Evolutionary conservation across 2,329 filamentous ascomycete species (phyloP).

Genomic region (Blastomyces gilchristii): DNA sequence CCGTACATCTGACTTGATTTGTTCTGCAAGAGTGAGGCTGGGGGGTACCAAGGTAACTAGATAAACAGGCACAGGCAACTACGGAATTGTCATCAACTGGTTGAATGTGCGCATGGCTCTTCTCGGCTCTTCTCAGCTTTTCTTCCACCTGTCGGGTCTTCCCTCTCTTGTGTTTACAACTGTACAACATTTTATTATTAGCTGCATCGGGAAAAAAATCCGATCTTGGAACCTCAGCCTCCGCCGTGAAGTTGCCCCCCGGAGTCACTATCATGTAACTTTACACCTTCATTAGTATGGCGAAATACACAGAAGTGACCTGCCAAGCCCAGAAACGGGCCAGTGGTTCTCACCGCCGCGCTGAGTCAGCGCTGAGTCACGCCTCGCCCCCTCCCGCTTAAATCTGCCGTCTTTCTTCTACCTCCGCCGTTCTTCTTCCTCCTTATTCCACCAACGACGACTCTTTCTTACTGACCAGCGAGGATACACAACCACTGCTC

Average conservation of each 20-base stretch:
- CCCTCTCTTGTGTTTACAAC: background rate
- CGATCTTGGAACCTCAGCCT: background rate
- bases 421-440: slow-evolving; percentile 6
- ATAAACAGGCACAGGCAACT: background rate
- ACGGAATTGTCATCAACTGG: too few species aligned
- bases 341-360: background rate
- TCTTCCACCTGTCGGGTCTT: too few species aligned
- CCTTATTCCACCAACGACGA: slow-evolving; percentile 8
- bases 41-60: background rate
- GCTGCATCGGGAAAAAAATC: background rate
- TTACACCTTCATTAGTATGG: background rate
- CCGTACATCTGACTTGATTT: background rate
- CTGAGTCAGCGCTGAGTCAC: slow-evolving; percentile 11
- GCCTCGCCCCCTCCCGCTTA: slow-evolving; percentile 1
- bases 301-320: background rate
- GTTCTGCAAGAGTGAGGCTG: background rate
- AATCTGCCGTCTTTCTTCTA: slow-evolving; percentile 7
- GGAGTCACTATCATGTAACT: background rate
- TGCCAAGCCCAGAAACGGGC: background rate
- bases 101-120: too few species aligned
- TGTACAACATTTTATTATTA: background rate
- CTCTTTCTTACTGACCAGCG: background rate
- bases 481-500: background rate
- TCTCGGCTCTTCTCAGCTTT: too few species aligned
- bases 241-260: background rate